Conservation (phyloP, 2,329 filamentous ascomycete genomes). For the Penicillium olsonii region DNA sequence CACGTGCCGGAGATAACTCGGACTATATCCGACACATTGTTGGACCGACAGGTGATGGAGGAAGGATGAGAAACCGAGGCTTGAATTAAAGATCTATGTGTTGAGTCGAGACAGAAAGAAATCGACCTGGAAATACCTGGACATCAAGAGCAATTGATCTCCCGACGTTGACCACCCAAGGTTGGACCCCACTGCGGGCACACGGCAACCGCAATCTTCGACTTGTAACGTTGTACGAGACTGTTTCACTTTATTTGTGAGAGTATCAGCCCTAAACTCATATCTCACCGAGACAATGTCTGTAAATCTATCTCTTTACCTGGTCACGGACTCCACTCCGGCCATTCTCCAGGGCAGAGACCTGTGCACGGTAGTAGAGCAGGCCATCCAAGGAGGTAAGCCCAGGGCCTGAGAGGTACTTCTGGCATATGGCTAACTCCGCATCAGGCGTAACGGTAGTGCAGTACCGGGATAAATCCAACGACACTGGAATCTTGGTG, state of each 20-base stretch:
- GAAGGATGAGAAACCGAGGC: no score
- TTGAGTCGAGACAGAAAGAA: no score
- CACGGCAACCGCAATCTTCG: conserved; percentile 7
- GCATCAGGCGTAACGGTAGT: conserved; percentile 70
- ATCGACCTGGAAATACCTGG: no score
- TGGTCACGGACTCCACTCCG: conserved; percentile 91
- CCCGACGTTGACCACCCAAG: neutral
- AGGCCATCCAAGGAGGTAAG: conserved; percentile 71
- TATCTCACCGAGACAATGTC: conserved; percentile 32
- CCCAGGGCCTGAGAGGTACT: neutral
- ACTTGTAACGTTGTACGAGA: neutral
- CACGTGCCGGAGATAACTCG: conserved; percentile 24
- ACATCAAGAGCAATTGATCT: no score
- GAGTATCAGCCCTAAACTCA: no score
- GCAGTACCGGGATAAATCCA: conserved; percentile 87
- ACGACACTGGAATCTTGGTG: conserved; percentile 71
- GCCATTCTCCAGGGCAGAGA: conserved; percentile 73
- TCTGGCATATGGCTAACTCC: conserved; percentile 22
- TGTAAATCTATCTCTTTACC: conserved; percentile 79
- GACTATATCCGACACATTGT: neutral
- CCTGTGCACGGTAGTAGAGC: conserved; percentile 71
- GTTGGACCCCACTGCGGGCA: conserved; percentile 8
- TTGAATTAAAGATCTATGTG: no score
- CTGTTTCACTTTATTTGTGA: neutral
- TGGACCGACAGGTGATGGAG: no score